Conservation (phyloP, 176 grass and related monocot genomes). For the Oryza punctata region DNA sequence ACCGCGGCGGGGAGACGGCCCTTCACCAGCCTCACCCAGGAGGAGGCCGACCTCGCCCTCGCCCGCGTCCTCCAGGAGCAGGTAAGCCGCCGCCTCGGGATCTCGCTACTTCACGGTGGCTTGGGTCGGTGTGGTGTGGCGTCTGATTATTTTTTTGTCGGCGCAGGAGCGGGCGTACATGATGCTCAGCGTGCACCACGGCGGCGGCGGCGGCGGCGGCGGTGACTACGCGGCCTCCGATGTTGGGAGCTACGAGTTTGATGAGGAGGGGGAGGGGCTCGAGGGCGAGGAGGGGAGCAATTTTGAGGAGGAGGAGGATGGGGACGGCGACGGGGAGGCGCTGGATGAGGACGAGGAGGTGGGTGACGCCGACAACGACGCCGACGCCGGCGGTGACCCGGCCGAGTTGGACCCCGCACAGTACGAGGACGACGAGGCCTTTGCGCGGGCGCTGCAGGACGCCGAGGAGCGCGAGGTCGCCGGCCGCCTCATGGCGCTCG, state of each 20-base stretch:
- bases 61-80: constrained; percentile 94
- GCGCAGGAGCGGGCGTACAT: constrained; percentile 89
- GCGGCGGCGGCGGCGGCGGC: no score
- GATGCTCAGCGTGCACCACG: constrained; percentile 55
- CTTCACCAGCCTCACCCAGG: constrained; percentile 93
- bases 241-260: constrained; percentile 55
- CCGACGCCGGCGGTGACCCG: constrained; percentile 14
- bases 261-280: constrained; percentile 46
- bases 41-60: constrained; percentile 96
- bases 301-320: constrained; percentile 46
- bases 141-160: not conserved
- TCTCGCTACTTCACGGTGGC: constrained; percentile 3
- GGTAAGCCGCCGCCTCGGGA: constrained; percentile 24
- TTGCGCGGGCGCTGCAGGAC: constrained; percentile 75
- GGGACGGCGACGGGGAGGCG: constrained; percentile 23
- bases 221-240: constrained; percentile 69
- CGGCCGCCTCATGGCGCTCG: constrained; percentile 69
- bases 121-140: not conserved
- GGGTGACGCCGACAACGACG: not conserved
- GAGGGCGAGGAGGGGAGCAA: constrained; percentile 49
- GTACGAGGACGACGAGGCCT: constrained; percentile 73
- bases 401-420: constrained; percentile 38
- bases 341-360: constrained; percentile 52
- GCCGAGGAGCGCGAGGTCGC: constrained; percentile 71
- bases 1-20: constrained; percentile 49